Base-by-base conservation (phyloP, 179 eudicot species). In the Amaranthus tricolor region DNA sequence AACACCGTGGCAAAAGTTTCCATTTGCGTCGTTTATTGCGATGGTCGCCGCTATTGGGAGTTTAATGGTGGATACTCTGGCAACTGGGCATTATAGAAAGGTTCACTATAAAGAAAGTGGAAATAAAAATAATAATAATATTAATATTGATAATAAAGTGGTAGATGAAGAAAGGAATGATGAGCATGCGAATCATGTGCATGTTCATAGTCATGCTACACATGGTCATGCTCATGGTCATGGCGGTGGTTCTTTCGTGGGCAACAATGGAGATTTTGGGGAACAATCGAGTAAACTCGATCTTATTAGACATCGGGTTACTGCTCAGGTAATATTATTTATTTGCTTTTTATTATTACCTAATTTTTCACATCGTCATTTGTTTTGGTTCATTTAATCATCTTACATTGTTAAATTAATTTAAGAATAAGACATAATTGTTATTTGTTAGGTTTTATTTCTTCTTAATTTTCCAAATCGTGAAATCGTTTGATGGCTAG, bases 181-280 rank as follows among this genome's bases (percentile, higher is more conserved):
- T 11, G 80, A 51, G 50, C 80, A 81, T 81, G 82, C 55, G 6
- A 82, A 78, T 49, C 86, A 84, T 62, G 80, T 78, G 68, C 86
- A 83, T 70, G 66, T 78, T 15, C 86, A 84, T 65, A 84, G 82
- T 0, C 86, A 83, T 81, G 84, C 77, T 57, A 74, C 74, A 40
- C 86, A 84, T 60, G 84, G 84, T 6, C 86, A 83, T 72, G 67
- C 78, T 55, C 84, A 83, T 72, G 86, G 81, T 2, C 79, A 76
- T 43, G 76, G 74, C 15, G 71, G 70, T 11, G 68, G 65, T 1
- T 52, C 60, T 48, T 71, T 60, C 21, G 78, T 24, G 17, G 66
- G 6, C 11, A 66, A 40, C 8, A 59, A 65, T 63, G 78, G 15
- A 9, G 66, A 63, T 16, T 55, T 3, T 6, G 71, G 55, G n/a